Base-by-base conservation (phyloP, 352 stramenopile genomes). In the Phytophthora citrophthora region DNA sequence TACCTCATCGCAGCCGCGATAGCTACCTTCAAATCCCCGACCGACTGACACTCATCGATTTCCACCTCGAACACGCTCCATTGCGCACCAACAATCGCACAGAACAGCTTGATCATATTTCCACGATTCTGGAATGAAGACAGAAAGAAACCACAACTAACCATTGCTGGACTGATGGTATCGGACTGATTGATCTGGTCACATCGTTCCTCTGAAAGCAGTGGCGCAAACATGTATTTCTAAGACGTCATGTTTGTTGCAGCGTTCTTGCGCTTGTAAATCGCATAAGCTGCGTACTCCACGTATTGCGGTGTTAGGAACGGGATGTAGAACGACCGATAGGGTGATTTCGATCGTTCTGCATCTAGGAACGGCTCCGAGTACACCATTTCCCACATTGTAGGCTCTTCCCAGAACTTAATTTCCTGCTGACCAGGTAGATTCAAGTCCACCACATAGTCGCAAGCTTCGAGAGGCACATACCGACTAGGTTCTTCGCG, bases 381-480 rank as follows among this genome's bases (percentile, higher is more conserved):
- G 50, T 90, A 53, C 38, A 92, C 56, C 3, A 79, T 55, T 51
- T 80, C 45, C 86, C 86, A 95, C 16, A 74, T 72, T 27, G 65
- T 43, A 18, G 71, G 61, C 5, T 83, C 34, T 43, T 89, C 67
- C 77, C 78, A 93, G 45, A 90, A 83, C 65, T 88, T 89, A 20
- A 69, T 79, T 57, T 95, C 83, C 18, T 83, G 51, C 58, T 90
- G 81, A 29, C 51, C 47, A 0, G 82, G 79, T 43, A 96, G 54
- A 24, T 90, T 82, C 48, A 95, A 65, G 48, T 98, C 94, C 32
- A 99, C 79, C 15, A 98, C 74, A 56, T 87, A 97, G 69, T 97
- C 88, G 63, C 96, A 99, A 32, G 76, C 48, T 15, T 72, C 54
- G 26, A 97, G 49, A 1, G 67, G 38, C 11, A 97, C 72, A 59